Conservation (phyloP, 2,329 filamentous ascomycete genomes). For the Fusarium sp. region DNA sequence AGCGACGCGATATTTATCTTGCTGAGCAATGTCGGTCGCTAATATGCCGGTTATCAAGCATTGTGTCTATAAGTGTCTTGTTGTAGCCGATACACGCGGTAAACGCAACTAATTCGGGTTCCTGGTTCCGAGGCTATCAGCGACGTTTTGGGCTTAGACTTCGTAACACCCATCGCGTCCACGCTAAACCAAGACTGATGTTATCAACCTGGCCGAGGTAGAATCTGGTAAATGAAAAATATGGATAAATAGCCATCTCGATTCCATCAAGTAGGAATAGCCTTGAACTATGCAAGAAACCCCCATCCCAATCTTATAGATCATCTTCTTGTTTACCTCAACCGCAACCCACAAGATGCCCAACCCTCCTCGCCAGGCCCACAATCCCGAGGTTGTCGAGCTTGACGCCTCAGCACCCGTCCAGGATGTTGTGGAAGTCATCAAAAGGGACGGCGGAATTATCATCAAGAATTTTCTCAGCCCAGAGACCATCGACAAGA, state of each 20-base stretch:
- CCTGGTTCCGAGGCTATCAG: not conserved
- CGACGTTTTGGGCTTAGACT: not conserved
- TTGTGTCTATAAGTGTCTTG: not conserved
- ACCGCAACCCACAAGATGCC: not conserved
- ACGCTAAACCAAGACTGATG: not conserved
- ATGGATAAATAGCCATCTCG: not conserved
- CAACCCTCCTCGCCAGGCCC: constrained; percentile 5
- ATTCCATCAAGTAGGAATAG: not conserved
- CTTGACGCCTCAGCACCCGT: not conserved
- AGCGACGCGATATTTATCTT: not conserved
- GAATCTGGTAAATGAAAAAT: not conserved
- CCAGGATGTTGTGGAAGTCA: constrained; percentile 1
- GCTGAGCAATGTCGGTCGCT: not conserved
- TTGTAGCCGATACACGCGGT: not conserved
- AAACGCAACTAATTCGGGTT: not conserved
- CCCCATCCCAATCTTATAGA: not conserved
- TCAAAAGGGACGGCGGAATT: constrained; percentile 5
- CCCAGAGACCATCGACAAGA: not conserved
- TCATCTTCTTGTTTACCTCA: not conserved
- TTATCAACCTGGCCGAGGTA: not conserved
- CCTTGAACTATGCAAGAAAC: not conserved
- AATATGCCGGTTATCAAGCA: not conserved
- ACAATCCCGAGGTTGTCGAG: constrained; percentile 9
- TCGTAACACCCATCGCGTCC: not conserved
- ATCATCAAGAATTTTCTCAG: constrained; percentile 16